Conservation (phyloP, 2,329 filamentous ascomycete genomes). For the Aspergillus ochraceus region DNA sequence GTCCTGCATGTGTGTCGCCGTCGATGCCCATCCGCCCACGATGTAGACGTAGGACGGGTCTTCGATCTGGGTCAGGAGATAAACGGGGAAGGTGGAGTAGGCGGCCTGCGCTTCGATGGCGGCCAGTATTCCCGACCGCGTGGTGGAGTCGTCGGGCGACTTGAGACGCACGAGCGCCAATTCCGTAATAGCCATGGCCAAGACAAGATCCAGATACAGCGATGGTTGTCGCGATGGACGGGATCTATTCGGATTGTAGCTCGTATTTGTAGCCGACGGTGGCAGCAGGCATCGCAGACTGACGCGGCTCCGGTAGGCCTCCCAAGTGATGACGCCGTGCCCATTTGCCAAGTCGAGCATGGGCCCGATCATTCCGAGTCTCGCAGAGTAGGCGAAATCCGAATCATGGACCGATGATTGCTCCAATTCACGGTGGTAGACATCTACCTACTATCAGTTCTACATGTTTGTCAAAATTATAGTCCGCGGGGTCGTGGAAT, state of each 20-base stretch:
- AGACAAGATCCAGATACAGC: not conserved
- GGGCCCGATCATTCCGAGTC: not conserved
- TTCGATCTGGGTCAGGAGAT: conserved; percentile 46
- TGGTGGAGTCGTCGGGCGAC: conserved; percentile 23
- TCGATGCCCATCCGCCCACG: conserved; percentile 48
- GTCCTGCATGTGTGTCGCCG: conserved; percentile 41
- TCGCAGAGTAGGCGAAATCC: too few species aligned
- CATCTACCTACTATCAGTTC: too few species aligned
- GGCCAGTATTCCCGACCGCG: conserved; percentile 27
- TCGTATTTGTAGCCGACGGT: not conserved
- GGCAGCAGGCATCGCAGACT: not conserved
- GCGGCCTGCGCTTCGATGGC: conserved; percentile 40
- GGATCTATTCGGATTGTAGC: not conserved
- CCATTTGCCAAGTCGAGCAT: not conserved
- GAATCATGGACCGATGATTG: too few species aligned
- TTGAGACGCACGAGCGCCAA: conserved; percentile 45
- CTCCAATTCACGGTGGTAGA: too few species aligned
- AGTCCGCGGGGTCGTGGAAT: too few species aligned
- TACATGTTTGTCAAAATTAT: too few species aligned
- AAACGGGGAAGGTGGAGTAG: conserved; percentile 38
- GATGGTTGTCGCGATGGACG: not conserved
- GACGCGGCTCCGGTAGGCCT: not conserved
- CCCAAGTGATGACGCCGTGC: not conserved
- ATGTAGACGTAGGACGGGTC: conserved; percentile 46
- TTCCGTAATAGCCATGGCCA: conserved; percentile 38